These are phyloP conservation scores for Fraxinus xanthoxyloides DNA, from an alignment of 305 asterid species.

Conservation along the genomic window DNA sequence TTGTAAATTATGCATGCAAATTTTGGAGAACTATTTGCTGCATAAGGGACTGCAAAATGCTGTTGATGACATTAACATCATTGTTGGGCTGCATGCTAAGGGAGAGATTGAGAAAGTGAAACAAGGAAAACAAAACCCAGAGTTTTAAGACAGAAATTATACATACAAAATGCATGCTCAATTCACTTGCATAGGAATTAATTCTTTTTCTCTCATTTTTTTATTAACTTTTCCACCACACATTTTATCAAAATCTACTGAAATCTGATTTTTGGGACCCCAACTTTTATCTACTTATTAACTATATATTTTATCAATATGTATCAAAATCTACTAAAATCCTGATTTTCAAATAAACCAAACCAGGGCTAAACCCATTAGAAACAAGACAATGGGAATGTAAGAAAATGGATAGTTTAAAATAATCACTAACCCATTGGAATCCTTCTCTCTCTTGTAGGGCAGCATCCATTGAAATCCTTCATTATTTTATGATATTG, in stretches of 20 bases:
- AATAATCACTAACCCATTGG: constrained; percentile 55
- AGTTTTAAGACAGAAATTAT: not conserved
- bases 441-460: constrained; percentile 85
- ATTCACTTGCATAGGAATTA: not conserved
- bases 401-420: not conserved
- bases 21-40: constrained; percentile 51
- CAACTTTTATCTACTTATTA: no score
- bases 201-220: no score
- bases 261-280: no score
- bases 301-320: no score
- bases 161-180: not conserved
- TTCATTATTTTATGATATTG: not conserved
- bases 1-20: not conserved
- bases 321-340: no score
- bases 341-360: no score
- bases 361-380: not conserved
- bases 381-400: not conserved
- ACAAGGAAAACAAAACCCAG: not conserved
- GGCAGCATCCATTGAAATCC: constrained; percentile 48
- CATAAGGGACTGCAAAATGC: constrained; percentile 68
- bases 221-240: no score
- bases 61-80: constrained; percentile 79
- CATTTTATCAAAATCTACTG: no score
- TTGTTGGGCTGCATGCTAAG: constrained; percentile 64
- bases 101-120: not conserved